Base-by-base conservation (phyloP, 306 rosid species). In the Dicorynia guianensis region DNA sequence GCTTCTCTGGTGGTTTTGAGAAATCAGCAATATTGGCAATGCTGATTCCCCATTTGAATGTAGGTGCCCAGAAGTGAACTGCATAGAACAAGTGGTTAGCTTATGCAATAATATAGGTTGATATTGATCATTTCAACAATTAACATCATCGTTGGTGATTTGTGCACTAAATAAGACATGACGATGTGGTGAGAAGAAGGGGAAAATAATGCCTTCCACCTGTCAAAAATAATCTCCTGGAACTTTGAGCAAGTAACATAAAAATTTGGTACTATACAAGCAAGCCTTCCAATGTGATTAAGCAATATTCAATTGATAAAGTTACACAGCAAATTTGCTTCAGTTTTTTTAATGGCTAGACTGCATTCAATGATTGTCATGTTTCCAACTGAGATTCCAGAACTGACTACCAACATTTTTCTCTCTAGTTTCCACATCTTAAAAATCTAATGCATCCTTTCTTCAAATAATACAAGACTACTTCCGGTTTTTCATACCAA, bases 61-160 rank as follows among this genome's bases (percentile, higher is more conserved):
- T 92, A 7, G 97, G 99, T 70, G 99, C 97, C 99, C 99, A 92
- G 66, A 95, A 95, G 80, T 90, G 97, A 92, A 95, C 97, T 95
- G 90, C 81, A 81, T 60, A 62, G 56, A 47, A 35, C 54, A 58
- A 82, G 7, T 36, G 33, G 44, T 68, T 57, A 12, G 69, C 40
- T 61, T 71, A 70, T 18, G 85, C 54, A 73, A 39, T 5, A 5
- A 55, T 57, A 63, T 20, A 48, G 48, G 49, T 47, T 30, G 33
- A 74, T 18, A 79, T 39, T 30, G 39, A 66, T 63, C 67, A 46
- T 39, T 57, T 5, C 44, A 61, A 58, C 67, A 43, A 17, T 78
- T 12, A 13, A 71, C 19, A 70, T 49, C 64, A 79, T 39, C 43
- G 70, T 10, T 34, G 56, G 10, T 75, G 46, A 75, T 8, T 11